Evolutionary conservation across 2,329 filamentous ascomycete genomes (phyloP), one percentile per base, ranked within the genome.

Genomic region (Tolypocladium paradoxum): DNA sequence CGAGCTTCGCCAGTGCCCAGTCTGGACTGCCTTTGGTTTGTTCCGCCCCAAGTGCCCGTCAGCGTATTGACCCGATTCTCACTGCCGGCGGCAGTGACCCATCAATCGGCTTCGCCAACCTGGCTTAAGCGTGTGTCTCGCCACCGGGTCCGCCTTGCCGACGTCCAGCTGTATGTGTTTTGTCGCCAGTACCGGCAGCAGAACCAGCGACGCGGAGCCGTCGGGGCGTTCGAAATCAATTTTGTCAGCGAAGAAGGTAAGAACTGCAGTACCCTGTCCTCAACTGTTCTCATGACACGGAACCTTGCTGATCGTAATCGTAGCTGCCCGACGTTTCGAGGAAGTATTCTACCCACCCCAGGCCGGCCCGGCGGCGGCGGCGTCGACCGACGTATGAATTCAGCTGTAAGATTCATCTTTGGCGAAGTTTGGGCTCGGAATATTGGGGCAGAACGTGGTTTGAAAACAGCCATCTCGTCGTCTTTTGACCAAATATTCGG

Each of bases 21-120:
- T 85, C 9, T 85, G 82, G 82, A 84, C 81, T 2, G 81, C 81
- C 2, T 85, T 85, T 59, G 68, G 81, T 83, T 68, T 29, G 75
- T 57, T n/a, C 18, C 31, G 20, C 29, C 38, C 31, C 18, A 14
- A 12, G 29, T 3, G 18, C 40, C 43, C 43, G 4, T 7, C 18
- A 6, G 11, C 27, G 3, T 31, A 5, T 20, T 20, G 7, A 34
- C 5, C 40, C 7, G 3, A 35, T 8, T 40, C 29, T 46, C 22
- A 51, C 40, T 52, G 37, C 29, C 33, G 11, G 34, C 36, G 16
- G 4, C 50, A 82, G 79, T 83, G 27, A 81, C 79, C 1, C 70
- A 77, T 49, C 74, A 80, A 55, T 72, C 71, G 12, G 63, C 67
- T 35, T 76, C 75, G 3, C 62, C 68, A 1, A 70, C 68, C 4